These are phyloP conservation scores for Capsella rubella DNA, from an alignment of 441 rosid genomes.

Conservation along the genomic window DNA sequence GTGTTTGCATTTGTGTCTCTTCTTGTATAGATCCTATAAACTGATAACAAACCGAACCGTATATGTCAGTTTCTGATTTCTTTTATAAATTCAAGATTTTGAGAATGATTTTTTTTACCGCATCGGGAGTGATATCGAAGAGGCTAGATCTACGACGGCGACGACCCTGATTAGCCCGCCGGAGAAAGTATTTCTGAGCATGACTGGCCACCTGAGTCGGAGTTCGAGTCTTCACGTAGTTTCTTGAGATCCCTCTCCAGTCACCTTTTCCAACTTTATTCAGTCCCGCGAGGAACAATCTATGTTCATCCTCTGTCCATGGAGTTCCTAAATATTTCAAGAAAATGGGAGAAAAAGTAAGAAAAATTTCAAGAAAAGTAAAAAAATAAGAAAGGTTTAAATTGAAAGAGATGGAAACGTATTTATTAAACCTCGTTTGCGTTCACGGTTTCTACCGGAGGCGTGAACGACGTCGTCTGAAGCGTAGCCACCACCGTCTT, in stretches of 20 bases:
- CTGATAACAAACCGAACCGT: background rate
- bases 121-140: constrained; percentile 75
- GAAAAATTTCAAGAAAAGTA: background rate
- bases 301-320: constrained; percentile 95
- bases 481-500: constrained; percentile 71
- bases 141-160: constrained; percentile 93
- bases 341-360: background rate
- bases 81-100: background rate
- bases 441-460: constrained; percentile 75
- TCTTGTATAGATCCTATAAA: constrained; percentile 5
- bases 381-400: background rate
- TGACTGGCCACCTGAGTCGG: constrained; percentile 97
- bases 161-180: constrained; percentile 72
- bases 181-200: constrained; percentile 93
- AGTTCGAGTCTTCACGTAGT: constrained; percentile 88
- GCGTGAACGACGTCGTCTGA: constrained; percentile 90
- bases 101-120: constrained; percentile 43
- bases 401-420: background rate
- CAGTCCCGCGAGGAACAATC: constrained; percentile 72
- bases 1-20: constrained; percentile 29
- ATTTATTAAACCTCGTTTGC: constrained; percentile 50
- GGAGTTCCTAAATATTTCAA: constrained; percentile 63
- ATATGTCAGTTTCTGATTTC: background rate
- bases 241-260: constrained; percentile 92
- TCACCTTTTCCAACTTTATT: constrained; percentile 93